Conservation (phyloP, 805 yeast genomes). For the Teunomyces stri region DNA sequence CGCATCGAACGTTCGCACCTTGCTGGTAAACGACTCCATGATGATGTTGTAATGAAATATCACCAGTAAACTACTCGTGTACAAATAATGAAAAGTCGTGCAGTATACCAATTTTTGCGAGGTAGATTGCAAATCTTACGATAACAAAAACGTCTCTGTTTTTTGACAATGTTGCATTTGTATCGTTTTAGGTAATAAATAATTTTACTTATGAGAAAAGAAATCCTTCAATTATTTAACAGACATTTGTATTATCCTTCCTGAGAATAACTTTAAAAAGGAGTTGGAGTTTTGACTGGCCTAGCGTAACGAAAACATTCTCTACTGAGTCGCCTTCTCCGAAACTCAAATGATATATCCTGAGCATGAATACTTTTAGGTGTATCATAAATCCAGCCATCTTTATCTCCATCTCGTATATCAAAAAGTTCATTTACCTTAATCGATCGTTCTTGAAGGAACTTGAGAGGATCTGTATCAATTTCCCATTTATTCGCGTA, state of each 20-base stretch:
- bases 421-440: constrained; percentile 18
- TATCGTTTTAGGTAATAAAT: too few species aligned
- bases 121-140: too few species aligned
- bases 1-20: constrained; percentile 47
- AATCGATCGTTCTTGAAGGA: constrained; percentile 49
- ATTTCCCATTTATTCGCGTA: constrained; percentile 60
- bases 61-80: not conserved
- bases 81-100: not conserved
- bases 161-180: too few species aligned
- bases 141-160: too few species aligned
- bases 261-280: not conserved
- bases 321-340: constrained; percentile 57
- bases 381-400: constrained; percentile 49
- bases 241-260: not conserved
- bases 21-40: constrained; percentile 36
- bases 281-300: constrained; percentile 5
- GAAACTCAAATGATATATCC: constrained; percentile 45
- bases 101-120: not conserved
- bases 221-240: not conserved
- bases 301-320: constrained; percentile 34
- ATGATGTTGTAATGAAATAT: not conserved
- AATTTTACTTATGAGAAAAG: too few species aligned
- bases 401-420: constrained; percentile 28
- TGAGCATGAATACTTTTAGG: constrained; percentile 31
- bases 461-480: constrained; percentile 51